Base-by-base conservation (phyloP, 176 grass and related monocot genomes). In the Cenchrus fungigraminus region DNA sequence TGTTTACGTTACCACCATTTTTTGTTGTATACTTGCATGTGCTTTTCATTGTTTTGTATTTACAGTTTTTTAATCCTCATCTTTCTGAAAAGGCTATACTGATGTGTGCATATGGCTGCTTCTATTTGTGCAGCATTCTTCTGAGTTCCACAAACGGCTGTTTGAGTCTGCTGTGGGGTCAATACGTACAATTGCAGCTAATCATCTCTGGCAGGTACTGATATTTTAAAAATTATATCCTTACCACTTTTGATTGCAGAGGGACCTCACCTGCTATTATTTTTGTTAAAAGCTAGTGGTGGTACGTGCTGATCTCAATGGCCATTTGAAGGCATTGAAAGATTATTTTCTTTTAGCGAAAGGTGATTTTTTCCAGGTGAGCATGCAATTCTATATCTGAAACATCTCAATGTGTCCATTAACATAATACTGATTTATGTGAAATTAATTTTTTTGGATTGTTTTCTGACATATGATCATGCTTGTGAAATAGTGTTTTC, bases 301-400 rank as follows among this genome's bases (percentile, higher is more conserved):
- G 77, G 88, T 98, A 86, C 89, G 93, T 20, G 97, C 97, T 56
- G 91, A 98, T 92, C 85, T 98, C 66, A 98, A 94, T 86, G 97
- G 97, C 28, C 97, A 98, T 80, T 83, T 98, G 90, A 98, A 92
- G 88, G 97, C 93, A 65, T 85, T 98, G 52, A 98, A 98, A 83
- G 93, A 98, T 86, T 98, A 98, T 92, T 98, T 98, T 92, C 90
- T 98, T 65, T 92, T 98, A 81, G 97, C 93, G n/a, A 98, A 98
- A 94, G 97, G 97, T 70, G 97, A 98, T 86, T 98, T 98, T 92
- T 98, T 98, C 70, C 97, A 98, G 93, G 97, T 95, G 91, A 68
- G 44, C 45, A 82, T 19, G 20, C 34, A 63, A 49, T 76, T 76
- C 9, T 69, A 56, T 60, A 50, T 63, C 16, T 55, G 65, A 40